These are phyloP conservation scores for Camellia granthamiana DNA, from an alignment of 148 eudicot genomes.

Conservation along the genomic window DNA sequence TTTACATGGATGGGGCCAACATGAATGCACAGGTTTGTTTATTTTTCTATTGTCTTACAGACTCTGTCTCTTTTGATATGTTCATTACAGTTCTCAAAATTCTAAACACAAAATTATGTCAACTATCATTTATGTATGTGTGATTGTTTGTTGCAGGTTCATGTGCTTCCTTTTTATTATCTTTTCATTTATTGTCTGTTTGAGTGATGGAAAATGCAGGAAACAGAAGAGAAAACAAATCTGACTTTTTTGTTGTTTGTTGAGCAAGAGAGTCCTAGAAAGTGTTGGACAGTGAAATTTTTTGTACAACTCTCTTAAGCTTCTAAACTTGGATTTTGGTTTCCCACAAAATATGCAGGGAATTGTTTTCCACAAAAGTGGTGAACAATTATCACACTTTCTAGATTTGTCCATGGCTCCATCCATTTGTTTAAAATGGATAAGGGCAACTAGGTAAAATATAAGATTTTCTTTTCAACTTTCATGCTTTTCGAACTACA, in stretches of 20 bases:
- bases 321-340: background rate
- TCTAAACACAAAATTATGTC: background rate
- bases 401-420: too few species aligned
- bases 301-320: background rate
- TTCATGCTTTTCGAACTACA: too few species aligned
- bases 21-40: slow-evolving; percentile 93
- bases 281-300: too few species aligned
- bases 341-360: too few species aligned
- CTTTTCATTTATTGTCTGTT: background rate
- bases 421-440: too few species aligned
- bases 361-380: too few species aligned
- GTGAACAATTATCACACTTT: too few species aligned
- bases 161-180: background rate
- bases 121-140: background rate
- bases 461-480: too few species aligned
- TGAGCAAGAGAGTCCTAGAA: too few species aligned
- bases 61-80: background rate
- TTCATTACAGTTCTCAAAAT: background rate
- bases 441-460: too few species aligned
- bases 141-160: background rate
- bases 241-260: background rate
- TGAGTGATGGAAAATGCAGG: too few species aligned
- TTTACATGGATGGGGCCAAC: slow-evolving; percentile 99
- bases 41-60: background rate
- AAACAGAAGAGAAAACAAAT: too few species aligned